A percentile compares a stretch with the other conserved stretches of the same genome.
Evolutionary conservation across 768 basidiomycete species (phyloP).

Genomic region (Podaxis sp.): DNA sequence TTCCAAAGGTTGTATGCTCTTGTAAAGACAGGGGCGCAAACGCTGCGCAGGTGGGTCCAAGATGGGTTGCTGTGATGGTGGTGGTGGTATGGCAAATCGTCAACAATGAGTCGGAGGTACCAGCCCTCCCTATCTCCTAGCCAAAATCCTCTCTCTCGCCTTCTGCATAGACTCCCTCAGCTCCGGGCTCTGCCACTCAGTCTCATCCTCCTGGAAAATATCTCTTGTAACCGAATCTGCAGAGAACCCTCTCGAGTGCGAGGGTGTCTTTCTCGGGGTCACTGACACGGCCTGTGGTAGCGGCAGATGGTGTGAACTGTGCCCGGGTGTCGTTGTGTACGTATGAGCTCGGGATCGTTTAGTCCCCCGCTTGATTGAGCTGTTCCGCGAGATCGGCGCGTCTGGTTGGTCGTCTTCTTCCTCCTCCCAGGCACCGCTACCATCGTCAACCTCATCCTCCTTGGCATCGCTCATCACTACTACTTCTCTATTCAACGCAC

Average conservation of each 20-base stretch:
- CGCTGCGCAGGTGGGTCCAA: too few relatives aligned
- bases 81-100: too few relatives aligned
- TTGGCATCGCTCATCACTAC: constrained; percentile 74
- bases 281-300: background rate
- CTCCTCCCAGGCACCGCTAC: constrained; percentile 73
- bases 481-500: constrained; percentile 73
- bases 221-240: constrained; percentile 11
- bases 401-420: constrained; percentile 37
- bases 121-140: constrained; percentile 15
- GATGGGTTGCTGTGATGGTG: too few relatives aligned
- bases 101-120: background rate
- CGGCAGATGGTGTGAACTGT: constrained; percentile 8
- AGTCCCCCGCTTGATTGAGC: constrained; percentile 4
- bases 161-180: constrained; percentile 70
- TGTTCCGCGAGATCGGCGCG: constrained; percentile 1
- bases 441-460: constrained; percentile 79
- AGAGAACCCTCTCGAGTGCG: constrained; percentile 22
- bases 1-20: too few relatives aligned
- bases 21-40: too few relatives aligned
- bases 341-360: constrained; percentile 1
- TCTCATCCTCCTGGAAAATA: constrained; percentile 43
- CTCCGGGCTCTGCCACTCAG: constrained; percentile 61
- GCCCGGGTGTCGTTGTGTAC: background rate
- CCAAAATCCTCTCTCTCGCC: constrained; percentile 49
- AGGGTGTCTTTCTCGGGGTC: constrained; percentile 3